Conservation (phyloP, 345 rosid genomes). For the Populus pruinosa region DNA sequence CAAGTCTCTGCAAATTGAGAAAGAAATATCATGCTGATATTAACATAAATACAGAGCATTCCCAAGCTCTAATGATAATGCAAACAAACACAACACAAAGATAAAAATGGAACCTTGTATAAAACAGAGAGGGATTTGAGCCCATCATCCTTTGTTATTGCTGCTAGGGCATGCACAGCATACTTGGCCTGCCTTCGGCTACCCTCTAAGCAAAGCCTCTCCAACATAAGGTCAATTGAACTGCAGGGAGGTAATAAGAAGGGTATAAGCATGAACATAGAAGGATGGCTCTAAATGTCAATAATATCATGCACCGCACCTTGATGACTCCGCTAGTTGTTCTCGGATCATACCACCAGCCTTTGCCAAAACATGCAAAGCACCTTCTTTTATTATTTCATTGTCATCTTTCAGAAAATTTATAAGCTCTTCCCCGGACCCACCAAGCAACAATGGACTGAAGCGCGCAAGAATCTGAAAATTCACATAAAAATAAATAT, state of each 20-base stretch:
- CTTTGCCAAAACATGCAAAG: constrained; percentile 84
- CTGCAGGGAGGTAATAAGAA: constrained; percentile 45
- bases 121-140: constrained; percentile 91
- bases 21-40: constrained; percentile 15
- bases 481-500: constrained; percentile 9
- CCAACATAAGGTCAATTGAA: constrained; percentile 86
- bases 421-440: constrained; percentile 78
- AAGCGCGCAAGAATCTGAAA: constrained; percentile 81
- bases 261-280: constrained; percentile 20
- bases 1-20: constrained; percentile 71
- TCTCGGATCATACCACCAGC: constrained; percentile 96
- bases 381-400: constrained; percentile 84
- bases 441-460: constrained; percentile 73
- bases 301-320: constrained; percentile 45
- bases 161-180: constrained; percentile 96
- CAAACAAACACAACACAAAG: background rate
- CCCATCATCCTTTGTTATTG: constrained; percentile 97
- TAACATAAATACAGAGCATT: background rate
- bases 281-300: constrained; percentile 10
- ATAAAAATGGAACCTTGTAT: constrained; percentile 57
- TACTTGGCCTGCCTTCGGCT: constrained; percentile 90
- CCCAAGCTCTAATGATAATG: background rate
- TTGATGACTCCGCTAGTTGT: constrained; percentile 71
- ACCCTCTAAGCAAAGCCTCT: constrained; percentile 91
- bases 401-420: constrained; percentile 77